These are phyloP conservation scores for Lippia alba DNA, from an alignment of 305 asterid genomes.

Conservation along the genomic window DNA sequence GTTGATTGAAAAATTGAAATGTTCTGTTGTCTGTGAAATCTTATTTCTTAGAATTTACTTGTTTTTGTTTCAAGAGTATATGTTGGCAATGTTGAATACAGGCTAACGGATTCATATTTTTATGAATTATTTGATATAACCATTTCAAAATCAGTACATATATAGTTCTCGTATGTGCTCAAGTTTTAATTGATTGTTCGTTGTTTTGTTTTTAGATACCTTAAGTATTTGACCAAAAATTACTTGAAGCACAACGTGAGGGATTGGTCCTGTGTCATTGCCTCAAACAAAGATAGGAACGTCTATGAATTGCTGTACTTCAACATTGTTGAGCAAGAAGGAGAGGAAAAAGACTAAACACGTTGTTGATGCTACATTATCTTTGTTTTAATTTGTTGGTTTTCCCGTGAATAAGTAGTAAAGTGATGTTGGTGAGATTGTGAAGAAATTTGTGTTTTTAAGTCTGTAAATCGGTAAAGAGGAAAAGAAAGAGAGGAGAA, in stretches of 20 bases:
- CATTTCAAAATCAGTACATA: neutral
- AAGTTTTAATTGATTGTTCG: neutral
- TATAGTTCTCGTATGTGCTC: neutral
- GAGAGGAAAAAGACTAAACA: slow-evolving; percentile 78
- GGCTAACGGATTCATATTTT: neutral
- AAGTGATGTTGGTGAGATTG: too few species aligned
- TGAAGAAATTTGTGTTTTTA: too few species aligned
- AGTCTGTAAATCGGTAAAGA: too few species aligned
- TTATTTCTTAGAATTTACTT: too few species aligned
- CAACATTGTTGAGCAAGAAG: slow-evolving; percentile 96
- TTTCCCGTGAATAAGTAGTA: too few species aligned
- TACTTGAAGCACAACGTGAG: slow-evolving; percentile 87
- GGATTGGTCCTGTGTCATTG: slow-evolving; percentile 91
- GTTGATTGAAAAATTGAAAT: too few species aligned
- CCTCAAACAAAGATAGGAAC: slow-evolving; percentile 66
- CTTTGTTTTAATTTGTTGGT: too few species aligned
- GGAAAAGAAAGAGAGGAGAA: too few species aligned
- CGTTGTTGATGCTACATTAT: too few species aligned
- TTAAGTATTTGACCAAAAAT: slow-evolving; percentile 89
- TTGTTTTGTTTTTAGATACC: slow-evolving; percentile 53
- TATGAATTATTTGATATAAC: neutral
- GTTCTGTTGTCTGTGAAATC: neutral
- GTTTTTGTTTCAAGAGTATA: neutral
- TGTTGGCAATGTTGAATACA: neutral
- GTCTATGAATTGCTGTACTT: slow-evolving; percentile 87